Conservation (phyloP, 106 monocot species). For the Platanthera zijinensis region DNA sequence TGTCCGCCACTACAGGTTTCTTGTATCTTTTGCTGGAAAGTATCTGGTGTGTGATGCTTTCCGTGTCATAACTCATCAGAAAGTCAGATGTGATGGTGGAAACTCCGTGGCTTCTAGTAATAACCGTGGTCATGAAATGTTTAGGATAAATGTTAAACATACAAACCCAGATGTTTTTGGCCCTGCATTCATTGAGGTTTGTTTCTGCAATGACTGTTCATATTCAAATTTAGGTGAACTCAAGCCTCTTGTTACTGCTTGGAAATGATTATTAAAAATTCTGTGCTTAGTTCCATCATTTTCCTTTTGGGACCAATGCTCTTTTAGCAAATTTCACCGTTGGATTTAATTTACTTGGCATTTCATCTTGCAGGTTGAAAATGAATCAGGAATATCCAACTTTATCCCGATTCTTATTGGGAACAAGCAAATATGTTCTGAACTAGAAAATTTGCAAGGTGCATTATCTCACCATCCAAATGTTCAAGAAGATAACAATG, state of each 20-base stretch:
- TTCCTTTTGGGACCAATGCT: not conserved
- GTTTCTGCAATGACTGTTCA: not conserved
- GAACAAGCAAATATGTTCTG: slow-evolving; percentile 44
- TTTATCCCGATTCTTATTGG: slow-evolving; percentile 77
- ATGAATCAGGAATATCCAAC: slow-evolving; percentile 78
- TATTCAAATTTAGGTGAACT: not conserved
- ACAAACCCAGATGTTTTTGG: slow-evolving; percentile 43
- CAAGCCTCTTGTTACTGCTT: not conserved
- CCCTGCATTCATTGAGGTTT: slow-evolving; percentile 88
- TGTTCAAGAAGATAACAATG: not conserved
- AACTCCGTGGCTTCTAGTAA: slow-evolving; percentile 11
- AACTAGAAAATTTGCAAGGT: slow-evolving; percentile 42
- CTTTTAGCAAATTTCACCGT: not conserved
- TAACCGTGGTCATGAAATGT: slow-evolving; percentile 49
- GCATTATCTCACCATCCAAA: slow-evolving; percentile 3
- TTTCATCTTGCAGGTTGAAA: slow-evolving; percentile 67
- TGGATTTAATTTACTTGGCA: not conserved
- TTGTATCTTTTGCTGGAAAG: slow-evolving; percentile 86
- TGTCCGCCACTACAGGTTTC: slow-evolving; percentile 42
- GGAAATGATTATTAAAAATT: not conserved
- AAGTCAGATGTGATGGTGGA: slow-evolving; percentile 7
- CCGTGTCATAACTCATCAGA: slow-evolving; percentile 18
- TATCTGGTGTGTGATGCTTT: slow-evolving; percentile 48
- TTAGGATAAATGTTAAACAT: slow-evolving; percentile 45
- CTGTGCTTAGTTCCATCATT: not conserved